These are phyloP conservation scores for Fusarium phyllophilum DNA, from an alignment of 2,329 filamentous ascomycete species.

Conservation along the genomic window DNA sequence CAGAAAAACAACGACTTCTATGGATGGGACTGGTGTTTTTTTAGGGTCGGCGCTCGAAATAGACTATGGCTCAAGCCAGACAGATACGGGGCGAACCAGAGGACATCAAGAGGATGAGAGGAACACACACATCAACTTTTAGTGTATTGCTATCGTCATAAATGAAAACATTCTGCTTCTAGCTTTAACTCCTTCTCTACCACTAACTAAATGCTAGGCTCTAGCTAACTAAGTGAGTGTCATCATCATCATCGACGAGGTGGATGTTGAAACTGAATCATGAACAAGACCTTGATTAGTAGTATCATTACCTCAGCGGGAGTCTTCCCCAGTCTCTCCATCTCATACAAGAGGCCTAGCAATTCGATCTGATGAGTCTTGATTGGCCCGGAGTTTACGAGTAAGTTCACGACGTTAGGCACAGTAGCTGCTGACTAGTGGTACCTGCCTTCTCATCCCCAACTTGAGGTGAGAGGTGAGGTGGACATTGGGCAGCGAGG, in stretches of 20 bases:
- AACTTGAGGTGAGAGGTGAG: constrained; percentile 1
- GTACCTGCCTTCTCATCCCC: constrained; percentile 6
- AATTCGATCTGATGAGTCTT: constrained; percentile 4
- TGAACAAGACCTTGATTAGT: constrained; percentile 1
- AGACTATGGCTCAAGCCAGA: constrained; percentile 41
- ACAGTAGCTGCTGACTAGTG: constrained; percentile 7
- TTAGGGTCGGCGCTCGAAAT: constrained; percentile 35
- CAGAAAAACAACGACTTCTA: constrained; percentile 26
- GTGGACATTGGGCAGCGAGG: constrained; percentile 1
- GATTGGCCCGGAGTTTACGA: constrained; percentile 10
- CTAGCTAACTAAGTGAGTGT: neutral
- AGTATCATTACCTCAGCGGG: neutral
- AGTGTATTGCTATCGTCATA: constrained; percentile 10
- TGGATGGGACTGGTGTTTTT: constrained; percentile 23
- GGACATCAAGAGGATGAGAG: constrained; percentile 2
- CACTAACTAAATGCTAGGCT: neutral
- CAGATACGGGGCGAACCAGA: constrained; percentile 26
- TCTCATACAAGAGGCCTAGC: constrained; percentile 1
- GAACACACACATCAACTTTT: neutral
- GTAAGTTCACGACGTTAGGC: neutral
- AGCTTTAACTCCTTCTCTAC: neutral
- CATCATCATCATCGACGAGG: neutral
- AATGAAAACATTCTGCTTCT: constrained; percentile 11
- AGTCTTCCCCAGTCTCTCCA: neutral
- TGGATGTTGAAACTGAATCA: constrained; percentile 24